Conservation (phyloP, 495 filamentous ascomycete genomes). For the Lasiosphaeria hispida region DNA sequence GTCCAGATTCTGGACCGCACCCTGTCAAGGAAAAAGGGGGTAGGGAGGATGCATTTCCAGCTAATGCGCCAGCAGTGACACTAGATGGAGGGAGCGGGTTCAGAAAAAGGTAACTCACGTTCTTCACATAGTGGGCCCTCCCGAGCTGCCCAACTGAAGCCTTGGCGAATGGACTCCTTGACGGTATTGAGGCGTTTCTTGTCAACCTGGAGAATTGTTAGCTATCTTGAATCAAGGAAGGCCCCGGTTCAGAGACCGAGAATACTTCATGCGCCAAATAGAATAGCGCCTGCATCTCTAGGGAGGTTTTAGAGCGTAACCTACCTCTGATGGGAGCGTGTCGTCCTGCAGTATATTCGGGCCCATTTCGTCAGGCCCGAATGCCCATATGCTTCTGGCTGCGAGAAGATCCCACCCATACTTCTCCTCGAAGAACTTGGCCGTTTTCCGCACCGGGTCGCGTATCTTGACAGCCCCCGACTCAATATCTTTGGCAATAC, state of each 20-base stretch:
- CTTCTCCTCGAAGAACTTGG: conserved; percentile 95
- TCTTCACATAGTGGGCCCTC: conserved; percentile 98
- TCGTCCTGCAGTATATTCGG: conserved; percentile 98
- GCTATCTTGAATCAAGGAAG: conserved; percentile 8
- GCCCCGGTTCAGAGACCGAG: conserved; percentile 16
- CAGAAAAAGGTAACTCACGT: conserved; percentile 60
- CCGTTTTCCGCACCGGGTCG: conserved; percentile 88
- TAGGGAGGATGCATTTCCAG: background rate
- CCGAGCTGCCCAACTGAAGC: conserved; percentile 91
- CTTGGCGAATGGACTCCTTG: conserved; percentile 87
- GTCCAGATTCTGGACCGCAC: background rate
- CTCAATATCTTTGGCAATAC: conserved; percentile 95
- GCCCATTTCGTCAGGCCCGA: conserved; percentile 91
- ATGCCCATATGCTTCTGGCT: conserved; percentile 95
- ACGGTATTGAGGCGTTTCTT: conserved; percentile 85
- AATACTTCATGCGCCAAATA: background rate
- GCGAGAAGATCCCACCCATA: conserved; percentile 97
- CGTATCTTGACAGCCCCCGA: conserved; percentile 85
- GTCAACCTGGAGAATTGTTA: conserved; percentile 59
- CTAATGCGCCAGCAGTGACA: background rate
- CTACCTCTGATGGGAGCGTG: conserved; percentile 76
- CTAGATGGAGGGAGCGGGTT: background rate
- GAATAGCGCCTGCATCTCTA: background rate
- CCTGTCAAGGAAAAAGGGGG: background rate
- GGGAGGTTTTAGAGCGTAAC: conserved; percentile 22